Evolutionary conservation across 2,329 filamentous ascomycete genomes (phyloP), one percentile per base, ranked within the genome.

Genomic region (Torrubiella hemipterigena): DNA sequence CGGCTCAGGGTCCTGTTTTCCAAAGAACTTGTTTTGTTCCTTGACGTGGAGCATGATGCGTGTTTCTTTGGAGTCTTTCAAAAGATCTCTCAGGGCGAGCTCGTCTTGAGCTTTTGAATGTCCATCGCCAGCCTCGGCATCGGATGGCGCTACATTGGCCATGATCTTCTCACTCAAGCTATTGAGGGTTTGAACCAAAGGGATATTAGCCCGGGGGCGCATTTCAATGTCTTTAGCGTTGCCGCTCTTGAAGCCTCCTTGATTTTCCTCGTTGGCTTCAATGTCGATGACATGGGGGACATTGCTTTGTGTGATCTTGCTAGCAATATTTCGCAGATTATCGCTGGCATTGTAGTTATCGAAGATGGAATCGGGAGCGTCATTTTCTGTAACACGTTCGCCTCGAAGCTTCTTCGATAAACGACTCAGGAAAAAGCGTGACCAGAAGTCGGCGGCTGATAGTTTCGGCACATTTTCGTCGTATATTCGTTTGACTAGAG

Each of bases 201-300:
- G 87, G 3, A 91, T 78, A 49, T 91, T 89, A 27, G 72, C 61
- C 9, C 76, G 68, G 3, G 86, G 85, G 20, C 84, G 73, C 85
- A 96, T 95, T 41, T 93, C 91, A 21, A 81, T 61, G 50, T 96
- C 86, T 33, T 89, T 85, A 31, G 80, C 69, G 52, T 98, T 96
- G 30, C 91, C 91, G 38, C 69, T 59, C 45, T 70, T 78, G 47
- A 79, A 73, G 32, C 87, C 83, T 43, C 86, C 93, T 53, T 93
- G 78, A 47, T 98, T 89, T 52, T 91, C 83, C 56, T 96, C 91
- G 48, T 98, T 98, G 18, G 81, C 91, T 49, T 89, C 84, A 17
- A 98, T 58, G 51, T 98, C 82, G 43, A 98, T 87, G 41, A 93
- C 87, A 45, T 87, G 77, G 1, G 91, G 87, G 14, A 98, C 75